Evolutionary conservation across 2,329 filamentous ascomycete species (phyloP), one percentile per base, ranked within the genome.

Genomic region (Alternaria sp.): DNA sequence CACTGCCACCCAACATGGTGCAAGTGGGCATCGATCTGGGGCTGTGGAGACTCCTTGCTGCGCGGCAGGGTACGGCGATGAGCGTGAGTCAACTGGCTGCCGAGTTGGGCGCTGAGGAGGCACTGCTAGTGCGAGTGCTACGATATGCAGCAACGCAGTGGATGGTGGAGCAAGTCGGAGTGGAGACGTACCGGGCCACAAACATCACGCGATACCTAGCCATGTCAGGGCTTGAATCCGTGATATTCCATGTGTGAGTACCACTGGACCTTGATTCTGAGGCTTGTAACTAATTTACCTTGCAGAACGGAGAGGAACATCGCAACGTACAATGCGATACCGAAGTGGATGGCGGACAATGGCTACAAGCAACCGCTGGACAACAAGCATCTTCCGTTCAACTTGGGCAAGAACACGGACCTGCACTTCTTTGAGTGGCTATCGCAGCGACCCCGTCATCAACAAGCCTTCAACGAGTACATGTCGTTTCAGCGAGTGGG

Each of bases 381-480:
- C 26, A 61, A 61, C 45, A 61, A 57, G 11, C 23, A 57, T n/a
- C 58, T 61, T 12, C 52, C 58, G 1, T 61, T 56, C 45, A 57
- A 61, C 23, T 11, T 57, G 13, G 50, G 58, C 10, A 49, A 56
- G 30, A 57, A 61, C 32, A 61, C 58, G 5, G 23, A 57, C 5
- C 32, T 61, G 17, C 58, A 61, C 45, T 57, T 61, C 17, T 61
- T 61, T 7, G 58, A 61, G 36, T 61, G 58, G 58, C 32, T 61
- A 12, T 61, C 58, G 15, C 58, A 57, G 15, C 58, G 58, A 10
- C 58, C 58, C 10, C 51, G 52, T 3, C 58, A 61, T 13, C 58
- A 61, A 23, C 30, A 57, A 11, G 58, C 58, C 15, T 61, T 61
- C 52, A 61, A 61, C 17, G 58, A 61, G n/a, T 61, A 61, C 52